A percentile compares a stretch with the other conserved stretches of the same genome.
Evolutionary conservation across 2,329 filamentous ascomycete species (phyloP).

Genomic region (Lasiodiplodia citricola): DNA sequence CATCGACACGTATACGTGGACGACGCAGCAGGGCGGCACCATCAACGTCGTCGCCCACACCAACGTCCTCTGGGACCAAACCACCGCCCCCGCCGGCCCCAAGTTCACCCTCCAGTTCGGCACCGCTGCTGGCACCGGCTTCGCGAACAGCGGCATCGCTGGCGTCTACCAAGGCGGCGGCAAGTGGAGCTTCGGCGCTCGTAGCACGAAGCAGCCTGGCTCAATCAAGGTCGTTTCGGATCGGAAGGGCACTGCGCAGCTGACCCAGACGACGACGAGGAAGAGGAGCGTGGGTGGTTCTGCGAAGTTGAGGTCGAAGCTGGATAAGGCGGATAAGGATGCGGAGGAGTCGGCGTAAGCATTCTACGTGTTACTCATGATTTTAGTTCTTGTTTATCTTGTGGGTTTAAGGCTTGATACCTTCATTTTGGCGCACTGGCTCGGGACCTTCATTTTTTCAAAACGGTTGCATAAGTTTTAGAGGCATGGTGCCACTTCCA

Average conservation of each 20-base stretch:
- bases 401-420: too few relatives aligned
- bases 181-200: constrained; percentile 36
- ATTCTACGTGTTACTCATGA: too few relatives aligned
- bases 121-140: constrained; percentile 30
- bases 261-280: constrained; percentile 33
- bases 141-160: not conserved
- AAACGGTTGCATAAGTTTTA: too few relatives aligned
- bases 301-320: not conserved
- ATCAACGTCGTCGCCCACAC: constrained; percentile 41
- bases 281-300: constrained; percentile 28
- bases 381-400: too few relatives aligned
- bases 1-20: constrained; percentile 43
- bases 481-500: too few relatives aligned
- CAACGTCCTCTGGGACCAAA: constrained; percentile 37
- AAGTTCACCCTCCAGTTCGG: constrained; percentile 37
- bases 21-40: constrained; percentile 37
- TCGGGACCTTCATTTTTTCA: too few relatives aligned
- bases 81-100: constrained; percentile 33
- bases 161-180: constrained; percentile 30
- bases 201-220: constrained; percentile 37
- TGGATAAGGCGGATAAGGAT: not conserved
- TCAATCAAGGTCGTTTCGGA: constrained; percentile 38
- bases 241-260: constrained; percentile 32
- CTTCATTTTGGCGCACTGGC: too few relatives aligned
- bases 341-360: not conserved